Base-by-base conservation (phyloP, 495 filamentous ascomycete species). In the Lophium mytilinum region DNA sequence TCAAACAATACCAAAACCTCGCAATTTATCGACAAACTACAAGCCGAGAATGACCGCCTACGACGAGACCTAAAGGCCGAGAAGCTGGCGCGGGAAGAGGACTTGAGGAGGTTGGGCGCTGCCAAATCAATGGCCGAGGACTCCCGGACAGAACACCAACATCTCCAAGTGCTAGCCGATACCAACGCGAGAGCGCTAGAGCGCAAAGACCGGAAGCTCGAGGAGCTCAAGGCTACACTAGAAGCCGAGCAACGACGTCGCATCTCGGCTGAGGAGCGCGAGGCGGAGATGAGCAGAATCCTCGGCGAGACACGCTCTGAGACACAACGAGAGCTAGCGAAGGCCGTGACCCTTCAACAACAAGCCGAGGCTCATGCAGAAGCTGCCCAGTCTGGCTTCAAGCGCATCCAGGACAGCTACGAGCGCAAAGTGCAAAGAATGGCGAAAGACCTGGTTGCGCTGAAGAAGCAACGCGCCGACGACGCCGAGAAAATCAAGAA, bases 11-110 rank as follows among this genome's bases (percentile, higher is more conserved):
- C 54, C 18, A 66, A 66, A 37, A 62, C 63, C 14, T 62, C 59
- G 0, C 58, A 66, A 51, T 62, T 58, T 39, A 66, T 66, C 48
- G 63, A 66, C 11, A 56, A 55, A 19, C 53, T 66, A 21, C 58
- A 55, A 4, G 33, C 51, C 14, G 63, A 66, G 37, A 66, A 66
- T 34, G 59, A 66, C 39, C 55, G 55, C 12, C 42, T 66, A 9
- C 45, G 49, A 12, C 43, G 58, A 4, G 63, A 62, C 12, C 59
- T 66, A 1, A 60, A 21, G 18, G 55, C 56, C 8, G 63, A 66
- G 42, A 47, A 42, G n/a, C 18, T 54, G n/a, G 55, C 56, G 3
- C 15, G 56, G 39, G 63, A 66, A 36, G 59, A 62, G 19, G 59
- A 56, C 21, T 50, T 45, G 8, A 60, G 55, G 30, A 59, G 53